A percentile compares a stretch with the other conserved stretches of the same genome.
Conservation (phyloP, 139 green algal species). For the Coelastrella sp. region DNA sequence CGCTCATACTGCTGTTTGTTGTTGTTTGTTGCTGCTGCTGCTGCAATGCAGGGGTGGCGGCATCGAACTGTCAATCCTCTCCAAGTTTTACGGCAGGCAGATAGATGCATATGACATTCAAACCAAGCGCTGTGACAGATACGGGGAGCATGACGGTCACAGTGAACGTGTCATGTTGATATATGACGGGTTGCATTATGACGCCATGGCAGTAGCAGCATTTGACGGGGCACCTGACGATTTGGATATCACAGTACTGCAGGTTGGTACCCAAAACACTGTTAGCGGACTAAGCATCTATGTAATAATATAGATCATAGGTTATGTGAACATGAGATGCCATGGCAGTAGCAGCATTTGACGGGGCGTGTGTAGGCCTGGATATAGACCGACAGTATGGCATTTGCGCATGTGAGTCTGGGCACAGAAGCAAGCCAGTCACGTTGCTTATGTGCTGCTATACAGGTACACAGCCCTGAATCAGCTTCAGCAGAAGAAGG, state of each 20-base stretch:
- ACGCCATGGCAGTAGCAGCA: slow-evolving; percentile 77
- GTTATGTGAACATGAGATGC: no score
- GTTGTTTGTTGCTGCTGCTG: no score
- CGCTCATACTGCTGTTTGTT: background rate
- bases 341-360: slow-evolving; percentile 73
- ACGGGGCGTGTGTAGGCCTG: no score
- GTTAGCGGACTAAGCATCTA: no score
- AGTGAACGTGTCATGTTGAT: slow-evolving; percentile 72
- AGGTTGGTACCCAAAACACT: background rate
- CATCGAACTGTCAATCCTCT: slow-evolving; percentile 97
- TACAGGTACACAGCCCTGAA: background rate
- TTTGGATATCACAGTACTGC: slow-evolving; percentile 80
- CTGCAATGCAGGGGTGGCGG: slow-evolving; percentile 85
- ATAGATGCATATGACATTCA: slow-evolving; percentile 96
- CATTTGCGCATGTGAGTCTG: no score
- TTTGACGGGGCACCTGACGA: slow-evolving; percentile 85
- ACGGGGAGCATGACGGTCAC: slow-evolving; percentile 54
- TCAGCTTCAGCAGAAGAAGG: slow-evolving; percentile 55
- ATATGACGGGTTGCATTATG: slow-evolving; percentile 85
- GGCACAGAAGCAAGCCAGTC: no score
- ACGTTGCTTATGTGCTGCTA: background rate
- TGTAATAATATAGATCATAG: no score
- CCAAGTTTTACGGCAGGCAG: slow-evolving; percentile 76
- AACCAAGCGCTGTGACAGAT: slow-evolving; percentile 81
- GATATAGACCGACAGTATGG: no score